These are phyloP conservation scores for Sarocladium oryzae DNA, from an alignment of 2,329 filamentous ascomycete species.

Conservation along the genomic window DNA sequence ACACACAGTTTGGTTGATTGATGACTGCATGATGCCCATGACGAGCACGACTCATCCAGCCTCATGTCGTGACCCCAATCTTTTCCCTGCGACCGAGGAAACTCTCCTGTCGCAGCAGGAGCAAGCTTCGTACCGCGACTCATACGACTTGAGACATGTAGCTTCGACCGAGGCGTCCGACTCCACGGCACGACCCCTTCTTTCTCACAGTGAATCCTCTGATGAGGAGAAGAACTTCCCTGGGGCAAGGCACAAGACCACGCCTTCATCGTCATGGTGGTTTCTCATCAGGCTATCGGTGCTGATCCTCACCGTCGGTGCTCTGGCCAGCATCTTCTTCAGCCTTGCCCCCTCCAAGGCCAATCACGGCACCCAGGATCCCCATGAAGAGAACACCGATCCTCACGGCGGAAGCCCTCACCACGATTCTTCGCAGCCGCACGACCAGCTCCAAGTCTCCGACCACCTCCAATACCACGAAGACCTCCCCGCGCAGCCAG, in stretches of 20 bases:
- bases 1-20: no score
- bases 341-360: slow-evolving; percentile 12
- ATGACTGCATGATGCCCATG: background rate
- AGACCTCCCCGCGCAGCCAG: slow-evolving; percentile 15
- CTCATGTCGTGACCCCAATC: no score
- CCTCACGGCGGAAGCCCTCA: background rate
- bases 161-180: background rate
- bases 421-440: background rate
- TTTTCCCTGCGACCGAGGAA: no score
- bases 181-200: background rate
- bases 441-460: slow-evolving; percentile 3
- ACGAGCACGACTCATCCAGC: background rate
- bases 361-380: background rate
- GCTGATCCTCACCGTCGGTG: slow-evolving; percentile 17
- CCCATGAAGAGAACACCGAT: background rate
- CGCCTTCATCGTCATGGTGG: background rate
- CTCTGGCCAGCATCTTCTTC: slow-evolving; percentile 17
- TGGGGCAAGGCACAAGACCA: no score
- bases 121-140: no score
- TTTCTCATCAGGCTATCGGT: slow-evolving; percentile 11
- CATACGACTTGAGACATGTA: background rate
- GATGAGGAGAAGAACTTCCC: background rate
- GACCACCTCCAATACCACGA: slow-evolving; percentile 19
- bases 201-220: background rate
- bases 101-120: no score